Base-by-base conservation (phyloP, 164 flowering plant genomes). In the Vitis amurensis region DNA sequence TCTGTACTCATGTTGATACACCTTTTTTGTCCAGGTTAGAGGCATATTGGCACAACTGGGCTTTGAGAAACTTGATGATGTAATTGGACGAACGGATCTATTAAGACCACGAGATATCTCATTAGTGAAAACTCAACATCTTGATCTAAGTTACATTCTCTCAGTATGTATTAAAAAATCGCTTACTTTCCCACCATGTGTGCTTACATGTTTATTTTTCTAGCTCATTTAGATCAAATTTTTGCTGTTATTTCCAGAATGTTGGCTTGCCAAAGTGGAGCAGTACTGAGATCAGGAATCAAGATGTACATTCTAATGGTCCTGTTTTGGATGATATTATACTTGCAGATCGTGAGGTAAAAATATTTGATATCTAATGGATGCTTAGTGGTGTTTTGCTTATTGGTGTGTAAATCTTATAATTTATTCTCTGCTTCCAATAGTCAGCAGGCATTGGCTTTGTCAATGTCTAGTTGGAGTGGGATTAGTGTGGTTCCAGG, bases 21-120 rank as follows among this genome's bases (percentile, higher is more conserved):
- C 27, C 27, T 19, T 13, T 67, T 66, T 71, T 74, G 50, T 14
- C 37, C 79, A 95, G 99, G 96, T 95, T 48, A 83, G 99, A 81
- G 98, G 99, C 75, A 84, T 88, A 62, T 79, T 95, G 79, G 98
- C 99, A 31, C 97, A 89, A 71, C 64, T 95, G 77, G 99, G 99
- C 58, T 95, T 87, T 75, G 90, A 88, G 65, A 95, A 91, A 79
- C 75, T 95, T 72, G 99, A 95, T 77, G 97, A 95, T 65, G 64
- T 95, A 61, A 90, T 95, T 78, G 99, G 99, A 66, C 83, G 88
- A 64, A 89, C 97, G 27, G 97, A 91, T 63, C 69, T 95, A 55
- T 74, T 95, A 58, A 89, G 79, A 80, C 91, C 87, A 61, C 85
- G 97, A 61, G 84, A 85, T 69, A 84, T 95, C 47, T 89, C 99